Conservation (phyloP, 2,329 filamentous ascomycete genomes). For the Aspergillus latus region DNA sequence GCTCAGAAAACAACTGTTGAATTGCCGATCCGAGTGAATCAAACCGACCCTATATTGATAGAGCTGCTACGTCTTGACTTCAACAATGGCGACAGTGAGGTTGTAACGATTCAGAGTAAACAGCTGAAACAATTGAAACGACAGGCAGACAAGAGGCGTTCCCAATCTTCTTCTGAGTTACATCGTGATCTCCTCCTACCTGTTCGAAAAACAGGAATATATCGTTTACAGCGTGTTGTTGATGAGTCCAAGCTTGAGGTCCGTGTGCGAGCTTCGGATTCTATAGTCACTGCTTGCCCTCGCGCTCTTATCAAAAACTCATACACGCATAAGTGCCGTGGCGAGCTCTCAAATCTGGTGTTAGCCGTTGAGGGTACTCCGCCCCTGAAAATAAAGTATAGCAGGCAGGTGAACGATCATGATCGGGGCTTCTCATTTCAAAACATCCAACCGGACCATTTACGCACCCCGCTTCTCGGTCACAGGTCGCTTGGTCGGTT, state of each 20-base stretch:
- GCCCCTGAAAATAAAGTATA: constrained; percentile 89
- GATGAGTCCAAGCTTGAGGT: constrained; percentile 95
- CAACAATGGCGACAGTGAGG: constrained; percentile 75
- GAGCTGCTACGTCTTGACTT: constrained; percentile 87
- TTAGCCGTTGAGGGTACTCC: constrained; percentile 85
- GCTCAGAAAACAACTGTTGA: constrained; percentile 59
- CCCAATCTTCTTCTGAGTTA: constrained; percentile 49
- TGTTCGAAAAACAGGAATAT: constrained; percentile 84
- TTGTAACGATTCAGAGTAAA: constrained; percentile 69
- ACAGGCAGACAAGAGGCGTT: constrained; percentile 61
- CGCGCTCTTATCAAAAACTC: constrained; percentile 69
- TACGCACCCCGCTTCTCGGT: constrained; percentile 72
- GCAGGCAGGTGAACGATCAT: constrained; percentile 78
- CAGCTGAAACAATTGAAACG: constrained; percentile 75
- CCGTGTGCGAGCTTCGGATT: constrained; percentile 71
- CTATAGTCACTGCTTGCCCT: constrained; percentile 83
- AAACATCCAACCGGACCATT: constrained; percentile 86
- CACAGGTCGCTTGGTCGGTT: constrained; percentile 59
- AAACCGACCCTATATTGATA: constrained; percentile 83
- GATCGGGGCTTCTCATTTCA: constrained; percentile 87
- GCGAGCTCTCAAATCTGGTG: constrained; percentile 81
- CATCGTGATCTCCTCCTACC: constrained; percentile 70
- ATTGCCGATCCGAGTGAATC: constrained; percentile 88
- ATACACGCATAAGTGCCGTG: constrained; percentile 70
- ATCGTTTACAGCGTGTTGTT: constrained; percentile 78